A percentile compares a stretch with the other conserved stretches of the same genome.
Conservation (phyloP, 75 land plant species). For the Cunninghamia lanceolata region DNA sequence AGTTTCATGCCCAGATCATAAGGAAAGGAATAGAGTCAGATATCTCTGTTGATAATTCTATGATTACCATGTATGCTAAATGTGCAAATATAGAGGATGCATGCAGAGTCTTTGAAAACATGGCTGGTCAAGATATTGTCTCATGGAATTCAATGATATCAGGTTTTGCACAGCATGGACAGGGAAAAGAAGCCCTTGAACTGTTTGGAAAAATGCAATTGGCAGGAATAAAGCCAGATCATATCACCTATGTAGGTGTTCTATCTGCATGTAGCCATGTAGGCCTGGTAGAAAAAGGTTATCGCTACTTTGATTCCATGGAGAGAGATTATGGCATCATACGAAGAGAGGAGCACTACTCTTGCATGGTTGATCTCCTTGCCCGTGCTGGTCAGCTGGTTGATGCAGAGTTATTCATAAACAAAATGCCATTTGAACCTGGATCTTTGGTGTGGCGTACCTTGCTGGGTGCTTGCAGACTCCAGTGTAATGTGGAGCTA, state of each 20-base stretch:
- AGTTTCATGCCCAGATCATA: background rate
- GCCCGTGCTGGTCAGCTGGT: slow-evolving; percentile 10
- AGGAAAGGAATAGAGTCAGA: background rate
- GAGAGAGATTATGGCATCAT: background rate
- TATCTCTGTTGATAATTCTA: background rate
- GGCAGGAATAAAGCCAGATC: background rate
- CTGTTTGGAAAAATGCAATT: slow-evolving; percentile 7
- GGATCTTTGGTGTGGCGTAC: slow-evolving; percentile 1
- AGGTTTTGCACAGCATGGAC: slow-evolving; percentile 3
- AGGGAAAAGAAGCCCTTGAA: background rate
- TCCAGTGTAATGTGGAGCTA: slow-evolving; percentile 4
- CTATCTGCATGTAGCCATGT: slow-evolving; percentile 15
- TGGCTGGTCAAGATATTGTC: slow-evolving; percentile 2
- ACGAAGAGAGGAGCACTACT: slow-evolving; percentile 11
- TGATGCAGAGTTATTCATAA: slow-evolving; percentile 6
- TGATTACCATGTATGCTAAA: slow-evolving; percentile 1
- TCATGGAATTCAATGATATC: slow-evolving; percentile 9
- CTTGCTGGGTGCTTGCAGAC: slow-evolving; percentile 16
- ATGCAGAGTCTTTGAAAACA: background rate
- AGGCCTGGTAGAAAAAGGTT: slow-evolving; percentile 2
- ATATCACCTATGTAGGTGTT: background rate
- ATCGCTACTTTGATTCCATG: slow-evolving; percentile 8
- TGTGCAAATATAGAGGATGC: background rate
- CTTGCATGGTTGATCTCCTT: slow-evolving; percentile 21
- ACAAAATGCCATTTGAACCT: slow-evolving; percentile 12